phyloP scores from a whole-genome alignment of 768 basidiomycete species.

The Cystofilobasidium bisporidii region DNA sequence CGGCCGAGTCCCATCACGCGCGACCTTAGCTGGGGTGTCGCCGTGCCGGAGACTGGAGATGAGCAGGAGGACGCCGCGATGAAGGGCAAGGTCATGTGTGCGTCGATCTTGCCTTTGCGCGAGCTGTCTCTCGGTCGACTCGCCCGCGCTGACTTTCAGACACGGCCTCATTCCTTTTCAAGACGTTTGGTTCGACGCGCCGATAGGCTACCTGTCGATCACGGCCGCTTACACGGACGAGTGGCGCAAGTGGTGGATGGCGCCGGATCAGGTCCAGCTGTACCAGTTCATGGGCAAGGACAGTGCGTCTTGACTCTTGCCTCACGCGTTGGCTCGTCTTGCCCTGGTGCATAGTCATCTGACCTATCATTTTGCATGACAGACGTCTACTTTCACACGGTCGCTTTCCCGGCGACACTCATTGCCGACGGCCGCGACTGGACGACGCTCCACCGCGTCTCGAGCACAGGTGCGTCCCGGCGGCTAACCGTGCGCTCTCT shows the following conservation, averaged over 20 bases:
- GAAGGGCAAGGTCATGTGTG: constrained; percentile 90
- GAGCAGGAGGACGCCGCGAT: constrained; percentile 70
- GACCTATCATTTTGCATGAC: not conserved
- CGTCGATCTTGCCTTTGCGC: constrained; percentile 43
- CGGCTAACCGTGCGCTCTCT: not conserved
- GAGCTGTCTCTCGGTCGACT: no score
- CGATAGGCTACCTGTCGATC: constrained; percentile 93
- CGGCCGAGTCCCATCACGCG: constrained; percentile 83
- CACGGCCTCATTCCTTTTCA: no score
- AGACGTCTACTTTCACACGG: constrained; percentile 88
- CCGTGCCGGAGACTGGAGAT: constrained; percentile 61
- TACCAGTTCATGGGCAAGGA: constrained; percentile 99
- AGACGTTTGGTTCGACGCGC: constrained; percentile 99
- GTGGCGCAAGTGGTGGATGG: constrained; percentile 97
- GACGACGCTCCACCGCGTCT: constrained; percentile 89
- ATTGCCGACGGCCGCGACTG: constrained; percentile 81
- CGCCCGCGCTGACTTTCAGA: no score
- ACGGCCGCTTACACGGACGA: constrained; percentile 88
- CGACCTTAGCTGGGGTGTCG: constrained; percentile 93
- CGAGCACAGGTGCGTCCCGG: constrained; percentile 66
- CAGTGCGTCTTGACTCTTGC: constrained; percentile 40
- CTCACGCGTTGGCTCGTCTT: not conserved
- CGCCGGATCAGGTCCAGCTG: constrained; percentile 73
- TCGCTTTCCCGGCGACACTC: constrained; percentile 84
- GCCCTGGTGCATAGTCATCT: not conserved